Conservation (phyloP, 192 early-diverging fungal species). For the Podila horticola region DNA sequence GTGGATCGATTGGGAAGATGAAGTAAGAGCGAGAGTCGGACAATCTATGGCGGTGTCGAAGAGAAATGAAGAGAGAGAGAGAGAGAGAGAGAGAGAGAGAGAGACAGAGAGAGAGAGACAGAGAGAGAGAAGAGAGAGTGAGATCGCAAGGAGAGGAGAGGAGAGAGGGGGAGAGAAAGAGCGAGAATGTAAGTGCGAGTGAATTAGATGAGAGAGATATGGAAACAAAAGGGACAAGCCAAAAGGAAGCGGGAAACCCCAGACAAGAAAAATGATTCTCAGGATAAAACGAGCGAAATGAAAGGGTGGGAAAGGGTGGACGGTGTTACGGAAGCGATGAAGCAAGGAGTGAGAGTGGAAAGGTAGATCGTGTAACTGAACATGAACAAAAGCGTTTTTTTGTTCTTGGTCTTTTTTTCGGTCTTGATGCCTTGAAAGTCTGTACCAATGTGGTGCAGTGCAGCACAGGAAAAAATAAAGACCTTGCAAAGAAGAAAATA, state of each 20-base stretch:
- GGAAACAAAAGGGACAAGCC: neutral
- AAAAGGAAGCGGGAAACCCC: neutral
- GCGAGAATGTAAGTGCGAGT: neutral
- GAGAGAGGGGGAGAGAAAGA: neutral
- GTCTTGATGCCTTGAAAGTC: neutral
- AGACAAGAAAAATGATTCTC: no score
- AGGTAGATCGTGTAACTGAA: neutral
- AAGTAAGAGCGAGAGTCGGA: neutral
- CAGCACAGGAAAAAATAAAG: neutral
- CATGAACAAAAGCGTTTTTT: neutral
- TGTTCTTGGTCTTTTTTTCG: neutral
- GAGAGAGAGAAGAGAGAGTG: neutral
- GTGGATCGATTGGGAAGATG: neutral
- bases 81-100: neutral
- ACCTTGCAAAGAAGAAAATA: neutral
- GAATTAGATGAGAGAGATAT: neutral
- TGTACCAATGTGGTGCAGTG: no score
- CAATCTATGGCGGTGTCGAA: neutral
- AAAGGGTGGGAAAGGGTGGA: no score
- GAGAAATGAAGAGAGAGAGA: neutral
- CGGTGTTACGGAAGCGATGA: no score
- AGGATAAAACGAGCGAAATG: no score
- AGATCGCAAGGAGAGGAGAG: neutral
- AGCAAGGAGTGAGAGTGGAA: neutral
- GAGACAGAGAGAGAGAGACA: conserved; percentile 1